Conservation (phyloP, 164 flowering plant species). For the Annona squamosa region DNA sequence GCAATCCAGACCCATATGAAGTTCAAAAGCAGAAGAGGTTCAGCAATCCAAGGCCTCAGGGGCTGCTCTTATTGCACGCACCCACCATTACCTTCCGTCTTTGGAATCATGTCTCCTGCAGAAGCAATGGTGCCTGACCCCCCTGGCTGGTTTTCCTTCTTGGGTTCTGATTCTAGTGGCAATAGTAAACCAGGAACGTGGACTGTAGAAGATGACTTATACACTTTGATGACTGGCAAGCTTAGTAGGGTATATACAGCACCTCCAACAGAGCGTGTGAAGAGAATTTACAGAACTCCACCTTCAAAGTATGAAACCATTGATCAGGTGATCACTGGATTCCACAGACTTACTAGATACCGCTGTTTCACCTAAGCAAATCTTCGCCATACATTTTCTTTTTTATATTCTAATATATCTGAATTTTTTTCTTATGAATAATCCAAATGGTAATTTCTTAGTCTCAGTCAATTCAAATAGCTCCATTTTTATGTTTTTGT, state of each 20-base stretch:
- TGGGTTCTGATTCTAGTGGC: constrained; percentile 21
- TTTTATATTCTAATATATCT: no score
- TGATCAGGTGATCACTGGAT: constrained; percentile 57
- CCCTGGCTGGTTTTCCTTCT: constrained; percentile 49
- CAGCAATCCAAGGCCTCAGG: constrained; percentile 60
- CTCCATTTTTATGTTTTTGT: no score
- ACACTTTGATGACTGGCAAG: constrained; percentile 49
- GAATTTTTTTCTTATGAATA: no score
- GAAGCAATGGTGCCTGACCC: constrained; percentile 69
- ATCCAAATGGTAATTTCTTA: no score
- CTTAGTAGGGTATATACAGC: constrained; percentile 74
- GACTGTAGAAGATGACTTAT: constrained; percentile 54
- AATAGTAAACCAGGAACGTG: constrained; percentile 44
- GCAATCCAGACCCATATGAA: constrained; percentile 71
- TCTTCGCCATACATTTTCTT: no score
- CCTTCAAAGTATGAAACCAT: constrained; percentile 81
- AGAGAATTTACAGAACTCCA: constrained; percentile 45
- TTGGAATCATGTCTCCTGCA: constrained; percentile 56
- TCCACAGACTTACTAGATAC: background rate
- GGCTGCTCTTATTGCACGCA: constrained; percentile 61
- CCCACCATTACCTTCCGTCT: constrained; percentile 67
- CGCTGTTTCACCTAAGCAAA: no score
- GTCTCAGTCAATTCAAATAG: no score
- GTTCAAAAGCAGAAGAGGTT: constrained; percentile 40
- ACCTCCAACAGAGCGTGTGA: constrained; percentile 65